These are phyloP conservation scores for Pseudopediastrum boryanum DNA, from an alignment of 139 green algal species.

Conservation along the genomic window DNA sequence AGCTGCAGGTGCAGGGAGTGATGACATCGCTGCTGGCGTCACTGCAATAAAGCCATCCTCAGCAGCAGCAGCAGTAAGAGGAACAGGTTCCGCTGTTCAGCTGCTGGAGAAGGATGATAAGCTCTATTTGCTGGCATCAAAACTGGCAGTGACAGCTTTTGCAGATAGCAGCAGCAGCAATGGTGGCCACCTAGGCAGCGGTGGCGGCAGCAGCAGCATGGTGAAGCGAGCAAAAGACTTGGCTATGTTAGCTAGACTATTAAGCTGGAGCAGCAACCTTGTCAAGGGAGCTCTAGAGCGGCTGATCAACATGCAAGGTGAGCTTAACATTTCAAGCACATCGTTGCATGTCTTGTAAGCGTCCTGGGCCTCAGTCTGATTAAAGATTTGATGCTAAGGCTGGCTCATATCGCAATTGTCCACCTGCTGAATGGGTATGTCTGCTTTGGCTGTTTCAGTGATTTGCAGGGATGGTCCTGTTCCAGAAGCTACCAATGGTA, in stretches of 20 bases:
- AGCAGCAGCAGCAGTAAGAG: neutral
- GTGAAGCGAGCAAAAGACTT: neutral
- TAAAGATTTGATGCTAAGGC: neutral
- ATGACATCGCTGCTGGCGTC: neutral
- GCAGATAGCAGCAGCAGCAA: no score
- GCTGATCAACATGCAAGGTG: conserved; percentile 12
- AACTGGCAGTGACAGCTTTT: conserved; percentile 25
- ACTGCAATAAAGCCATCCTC: no score
- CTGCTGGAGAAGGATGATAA: conserved; percentile 32
- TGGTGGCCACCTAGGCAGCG: neutral
- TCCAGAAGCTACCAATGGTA: no score
- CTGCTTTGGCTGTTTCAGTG: neutral
- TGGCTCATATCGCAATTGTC: neutral
- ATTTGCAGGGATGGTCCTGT: neutral
- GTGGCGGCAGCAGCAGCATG: conserved; percentile 1
- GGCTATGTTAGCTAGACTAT: conserved; percentile 7
- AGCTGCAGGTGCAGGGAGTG: neutral
- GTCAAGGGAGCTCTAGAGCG: conserved; percentile 28
- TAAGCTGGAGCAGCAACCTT: conserved; percentile 32
- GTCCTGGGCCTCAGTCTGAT: neutral
- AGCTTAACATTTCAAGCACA: neutral
- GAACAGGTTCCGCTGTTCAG: neutral
- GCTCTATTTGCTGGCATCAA: conserved; percentile 28
- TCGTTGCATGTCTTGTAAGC: neutral
- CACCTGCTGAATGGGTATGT: neutral